Percentiles rank a stretch among this genome's conserved stretches.
These are phyloP conservation scores for Saccharomyces hybrid DNA, from an alignment of 1,139 yeast genomes.

Conservation along the genomic window DNA sequence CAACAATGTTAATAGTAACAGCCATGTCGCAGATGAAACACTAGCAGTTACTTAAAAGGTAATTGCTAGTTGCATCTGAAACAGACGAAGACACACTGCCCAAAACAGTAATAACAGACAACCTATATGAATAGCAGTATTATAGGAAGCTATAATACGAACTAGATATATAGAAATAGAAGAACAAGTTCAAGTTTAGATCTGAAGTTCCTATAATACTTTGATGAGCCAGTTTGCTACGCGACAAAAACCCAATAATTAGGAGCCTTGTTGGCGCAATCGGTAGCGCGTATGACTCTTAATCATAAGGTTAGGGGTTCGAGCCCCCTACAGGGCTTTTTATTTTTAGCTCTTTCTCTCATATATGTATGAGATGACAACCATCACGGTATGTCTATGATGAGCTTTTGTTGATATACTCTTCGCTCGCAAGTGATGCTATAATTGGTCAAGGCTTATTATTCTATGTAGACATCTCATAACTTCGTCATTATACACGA, in stretches of 20 bases:
- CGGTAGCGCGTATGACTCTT: constrained; percentile 43
- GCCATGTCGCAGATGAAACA: too few species aligned
- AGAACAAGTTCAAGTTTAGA: background rate
- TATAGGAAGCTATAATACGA: too few species aligned
- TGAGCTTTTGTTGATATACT: too few species aligned
- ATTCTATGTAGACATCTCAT: background rate
- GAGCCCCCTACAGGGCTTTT: constrained; percentile 40
- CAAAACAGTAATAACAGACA: background rate
- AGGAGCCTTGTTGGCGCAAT: constrained; percentile 42
- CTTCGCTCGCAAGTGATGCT: background rate
- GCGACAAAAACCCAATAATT: too few species aligned
- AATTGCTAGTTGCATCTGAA: background rate
- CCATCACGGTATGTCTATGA: too few species aligned
- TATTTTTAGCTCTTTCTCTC: too few species aligned
- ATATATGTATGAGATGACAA: too few species aligned
- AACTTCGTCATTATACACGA: background rate
- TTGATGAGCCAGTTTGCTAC: background rate
- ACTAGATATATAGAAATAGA: background rate
- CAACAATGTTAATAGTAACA: too few species aligned
- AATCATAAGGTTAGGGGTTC: constrained; percentile 41
- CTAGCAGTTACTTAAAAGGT: background rate
- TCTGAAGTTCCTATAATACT: background rate
- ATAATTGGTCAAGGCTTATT: background rate
- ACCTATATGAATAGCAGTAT: too few species aligned
- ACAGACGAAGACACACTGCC: background rate